These are phyloP conservation scores for Paracorniculantispora psalliotae DNA, from an alignment of 2,329 filamentous ascomycete genomes.

Conservation along the genomic window DNA sequence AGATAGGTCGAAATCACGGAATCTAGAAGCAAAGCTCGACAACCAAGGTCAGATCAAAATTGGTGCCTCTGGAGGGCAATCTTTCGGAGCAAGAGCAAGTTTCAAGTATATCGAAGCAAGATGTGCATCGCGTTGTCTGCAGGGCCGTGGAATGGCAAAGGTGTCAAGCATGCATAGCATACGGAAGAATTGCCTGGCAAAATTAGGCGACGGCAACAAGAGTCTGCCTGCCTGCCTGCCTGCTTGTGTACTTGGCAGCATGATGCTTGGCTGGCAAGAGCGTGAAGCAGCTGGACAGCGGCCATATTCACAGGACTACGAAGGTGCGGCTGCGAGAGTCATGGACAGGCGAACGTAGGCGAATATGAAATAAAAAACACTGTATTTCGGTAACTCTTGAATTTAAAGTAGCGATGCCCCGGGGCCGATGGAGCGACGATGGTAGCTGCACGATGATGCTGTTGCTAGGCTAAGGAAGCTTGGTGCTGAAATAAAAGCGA, in stretches of 20 bases:
- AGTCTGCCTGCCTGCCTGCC: not conserved
- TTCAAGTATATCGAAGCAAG: slow-evolving; percentile 10
- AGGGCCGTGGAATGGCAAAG: not conserved
- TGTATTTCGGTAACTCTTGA: not conserved
- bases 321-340: slow-evolving; percentile 1
- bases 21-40: not conserved
- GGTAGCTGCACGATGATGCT: not conserved
- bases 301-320: not conserved
- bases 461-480: not conserved
- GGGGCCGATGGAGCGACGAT: not conserved
- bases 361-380: not conserved
- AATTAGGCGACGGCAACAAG: not conserved
- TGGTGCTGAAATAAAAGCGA: not conserved
- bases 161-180: not conserved
- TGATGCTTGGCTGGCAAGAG: slow-evolving; percentile 3
- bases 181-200: not conserved
- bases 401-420: not conserved
- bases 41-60: not conserved
- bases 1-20: not conserved
- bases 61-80: not conserved
- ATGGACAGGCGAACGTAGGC: not conserved
- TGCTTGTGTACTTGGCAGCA: not conserved
- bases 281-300: not conserved
- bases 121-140: slow-evolving; percentile 11
- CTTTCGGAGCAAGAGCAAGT: slow-evolving; percentile 7